phyloP scores from a whole-genome alignment of 345 rosid species.

The Anacardium occidentale region DNA sequence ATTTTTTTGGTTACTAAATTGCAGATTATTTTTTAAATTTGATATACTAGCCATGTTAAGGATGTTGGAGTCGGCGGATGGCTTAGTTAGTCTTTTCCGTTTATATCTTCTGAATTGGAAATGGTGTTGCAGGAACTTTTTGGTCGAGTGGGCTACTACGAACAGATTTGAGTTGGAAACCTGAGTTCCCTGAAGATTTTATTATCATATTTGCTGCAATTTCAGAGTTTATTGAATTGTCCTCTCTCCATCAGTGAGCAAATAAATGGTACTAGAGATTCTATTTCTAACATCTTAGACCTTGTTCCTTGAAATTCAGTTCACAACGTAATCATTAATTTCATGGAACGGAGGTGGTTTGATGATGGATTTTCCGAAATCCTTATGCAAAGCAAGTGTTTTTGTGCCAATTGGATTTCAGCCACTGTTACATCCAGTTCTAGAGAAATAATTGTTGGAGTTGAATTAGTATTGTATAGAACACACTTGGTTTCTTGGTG shows the following conservation, averaged over 20 bases:
- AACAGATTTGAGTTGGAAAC: slow-evolving; percentile 37
- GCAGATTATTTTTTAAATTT: slow-evolving; percentile 9
- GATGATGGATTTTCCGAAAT: slow-evolving; percentile 17
- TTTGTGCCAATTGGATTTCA: slow-evolving; percentile 6
- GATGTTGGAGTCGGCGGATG: slow-evolving; percentile 29
- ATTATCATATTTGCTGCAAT: slow-evolving; percentile 32
- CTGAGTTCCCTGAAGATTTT: slow-evolving; percentile 26
- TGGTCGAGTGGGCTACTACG: slow-evolving; percentile 38
- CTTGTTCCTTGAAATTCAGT: slow-evolving; percentile 20
- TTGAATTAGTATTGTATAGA: slow-evolving; percentile 9
- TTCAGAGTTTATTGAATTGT: slow-evolving; percentile 24
- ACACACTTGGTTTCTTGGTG: slow-evolving; percentile 8
- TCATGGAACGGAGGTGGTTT: slow-evolving; percentile 10
- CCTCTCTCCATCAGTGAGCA: slow-evolving; percentile 21
- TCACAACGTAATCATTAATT: slow-evolving; percentile 14
- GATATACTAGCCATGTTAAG: slow-evolving; percentile 22
- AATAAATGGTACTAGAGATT: slow-evolving; percentile 27
- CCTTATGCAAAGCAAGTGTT: slow-evolving; percentile 3
- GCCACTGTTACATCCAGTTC: slow-evolving; percentile 2
- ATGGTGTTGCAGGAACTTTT: slow-evolving; percentile 50
- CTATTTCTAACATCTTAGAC: slow-evolving; percentile 23
- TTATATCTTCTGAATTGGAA: slow-evolving; percentile 35
- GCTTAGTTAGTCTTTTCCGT: slow-evolving; percentile 30
- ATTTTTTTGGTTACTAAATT: not conserved
- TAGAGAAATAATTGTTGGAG: not conserved